Evolutionary conservation across 106 monocot species (phyloP).

Genomic region (Dendrobium officinale): DNA sequence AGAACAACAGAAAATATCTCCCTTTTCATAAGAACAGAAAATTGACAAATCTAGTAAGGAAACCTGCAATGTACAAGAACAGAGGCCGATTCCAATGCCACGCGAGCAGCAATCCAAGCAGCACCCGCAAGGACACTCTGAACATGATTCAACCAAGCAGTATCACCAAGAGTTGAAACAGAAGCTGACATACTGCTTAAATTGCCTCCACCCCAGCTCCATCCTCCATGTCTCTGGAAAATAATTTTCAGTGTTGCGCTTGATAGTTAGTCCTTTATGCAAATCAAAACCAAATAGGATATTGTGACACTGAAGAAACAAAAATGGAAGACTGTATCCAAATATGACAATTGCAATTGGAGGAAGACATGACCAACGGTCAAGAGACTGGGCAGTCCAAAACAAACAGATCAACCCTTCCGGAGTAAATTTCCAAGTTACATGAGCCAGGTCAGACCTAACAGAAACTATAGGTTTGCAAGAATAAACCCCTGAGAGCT

Average conservation of each 20-base stretch:
- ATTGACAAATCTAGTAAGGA: neutral
- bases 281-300: neutral
- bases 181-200: conserved; percentile 96
- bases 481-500: neutral
- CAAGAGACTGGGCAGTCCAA: neutral
- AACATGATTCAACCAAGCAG: conserved; percentile 90
- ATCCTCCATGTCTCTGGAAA: conserved; percentile 79
- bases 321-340: neutral
- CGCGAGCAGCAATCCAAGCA: conserved; percentile 97
- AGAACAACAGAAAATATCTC: neutral
- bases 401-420: neutral
- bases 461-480: too few species aligned
- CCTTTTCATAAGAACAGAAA: conserved; percentile 7
- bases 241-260: neutral
- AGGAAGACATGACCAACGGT: neutral
- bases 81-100: conserved; percentile 74
- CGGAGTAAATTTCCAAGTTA: too few species aligned
- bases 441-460: too few species aligned
- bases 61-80: conserved; percentile 99
- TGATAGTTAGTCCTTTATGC: neutral
- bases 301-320: neutral
- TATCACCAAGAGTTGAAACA: conserved; percentile 76
- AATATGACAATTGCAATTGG: neutral
- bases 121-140: conserved; percentile 88
- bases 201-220: conserved; percentile 92